Conservation (phyloP, 2,329 filamentous ascomycete species). For the Neonectria neomacrospora region DNA sequence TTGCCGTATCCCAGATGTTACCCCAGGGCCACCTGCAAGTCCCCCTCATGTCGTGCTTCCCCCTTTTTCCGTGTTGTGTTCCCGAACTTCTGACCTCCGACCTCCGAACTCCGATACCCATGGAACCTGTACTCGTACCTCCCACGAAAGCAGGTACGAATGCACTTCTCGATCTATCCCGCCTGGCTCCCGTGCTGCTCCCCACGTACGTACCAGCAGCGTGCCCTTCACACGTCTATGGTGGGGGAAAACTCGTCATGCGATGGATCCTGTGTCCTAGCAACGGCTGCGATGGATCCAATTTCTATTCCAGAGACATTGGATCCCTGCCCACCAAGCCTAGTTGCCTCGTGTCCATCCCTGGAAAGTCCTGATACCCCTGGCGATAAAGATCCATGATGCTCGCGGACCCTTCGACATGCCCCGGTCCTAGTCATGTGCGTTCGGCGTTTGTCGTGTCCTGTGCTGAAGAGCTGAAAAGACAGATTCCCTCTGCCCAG, state of each 20-base stretch:
- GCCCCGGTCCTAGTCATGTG: conserved; percentile 27
- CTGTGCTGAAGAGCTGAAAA: conserved; percentile 28
- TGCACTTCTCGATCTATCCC: conserved; percentile 27
- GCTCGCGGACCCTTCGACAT: conserved; percentile 14
- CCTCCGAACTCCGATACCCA: conserved; percentile 6
- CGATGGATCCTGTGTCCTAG: conserved; percentile 15
- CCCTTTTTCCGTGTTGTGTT: conserved; percentile 27
- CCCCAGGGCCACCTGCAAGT: conserved; percentile 29
- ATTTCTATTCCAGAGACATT: conserved; percentile 26
- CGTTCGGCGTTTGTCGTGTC: conserved; percentile 21
- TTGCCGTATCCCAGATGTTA: conserved; percentile 25
- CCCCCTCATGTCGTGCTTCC: conserved; percentile 30
- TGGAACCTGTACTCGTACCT: background rate
- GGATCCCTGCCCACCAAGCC: conserved; percentile 24
- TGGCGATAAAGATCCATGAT: conserved; percentile 28
- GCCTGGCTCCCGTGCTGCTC: background rate
- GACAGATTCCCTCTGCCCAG: conserved; percentile 25
- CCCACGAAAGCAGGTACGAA: background rate
- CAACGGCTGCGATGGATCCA: conserved; percentile 21
- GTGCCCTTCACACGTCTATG: conserved; percentile 9
- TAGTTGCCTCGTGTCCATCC: conserved; percentile 24
- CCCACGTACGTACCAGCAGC: conserved; percentile 15
- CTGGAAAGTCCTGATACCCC: conserved; percentile 18
- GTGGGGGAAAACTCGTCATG: conserved; percentile 28
- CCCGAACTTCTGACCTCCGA: conserved; percentile 10